Evolutionary conservation across 352 stramenopile genomes (phyloP).

Genomic region (Pythium folliculosum): DNA sequence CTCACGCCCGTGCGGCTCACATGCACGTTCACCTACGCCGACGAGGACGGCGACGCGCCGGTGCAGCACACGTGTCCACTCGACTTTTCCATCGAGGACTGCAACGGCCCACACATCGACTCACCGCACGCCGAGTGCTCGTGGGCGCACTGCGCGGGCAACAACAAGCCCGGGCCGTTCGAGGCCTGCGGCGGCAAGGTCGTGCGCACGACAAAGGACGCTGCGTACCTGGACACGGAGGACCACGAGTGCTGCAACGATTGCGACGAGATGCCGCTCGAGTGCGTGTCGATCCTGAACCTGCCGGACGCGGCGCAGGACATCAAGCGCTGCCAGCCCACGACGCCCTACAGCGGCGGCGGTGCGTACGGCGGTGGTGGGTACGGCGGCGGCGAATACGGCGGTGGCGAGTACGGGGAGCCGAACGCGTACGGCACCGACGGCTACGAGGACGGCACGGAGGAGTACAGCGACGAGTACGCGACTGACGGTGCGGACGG

Average conservation of each 20-base stretch:
- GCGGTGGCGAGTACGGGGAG: too few relatives aligned
- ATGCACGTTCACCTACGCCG: slow-evolving; percentile 60
- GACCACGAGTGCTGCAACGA: slow-evolving; percentile 50
- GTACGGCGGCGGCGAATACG: slow-evolving; percentile 21
- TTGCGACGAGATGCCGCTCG: slow-evolving; percentile 30
- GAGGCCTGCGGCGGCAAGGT: slow-evolving; percentile 53
- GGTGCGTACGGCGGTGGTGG: slow-evolving; percentile 19
- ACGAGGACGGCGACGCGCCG: slow-evolving; percentile 25
- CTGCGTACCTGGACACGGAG: slow-evolving; percentile 32
- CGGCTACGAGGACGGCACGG: slow-evolving; percentile 27
- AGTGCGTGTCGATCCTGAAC: slow-evolving; percentile 49
- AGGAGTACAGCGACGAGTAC: slow-evolving; percentile 14
- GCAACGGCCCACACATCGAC: slow-evolving; percentile 54
- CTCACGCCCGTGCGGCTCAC: slow-evolving; percentile 45
- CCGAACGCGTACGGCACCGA: background rate
- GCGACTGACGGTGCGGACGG: too few relatives aligned
- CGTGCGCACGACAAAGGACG: slow-evolving; percentile 25
- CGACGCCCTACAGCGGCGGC: slow-evolving; percentile 16
- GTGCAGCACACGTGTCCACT: slow-evolving; percentile 39
- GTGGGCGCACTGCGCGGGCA: slow-evolving; percentile 39
- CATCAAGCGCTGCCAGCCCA: slow-evolving; percentile 61
- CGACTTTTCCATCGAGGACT: slow-evolving; percentile 60
- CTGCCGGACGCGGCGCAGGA: slow-evolving; percentile 41
- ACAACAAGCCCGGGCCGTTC: slow-evolving; percentile 38
- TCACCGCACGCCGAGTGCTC: slow-evolving; percentile 40